A percentile compares a stretch with the other conserved stretches of the same genome.
Evolutionary conservation across 2,329 filamentous ascomycete genomes (phyloP).

Genomic region (Fusarium phyllophilum): DNA sequence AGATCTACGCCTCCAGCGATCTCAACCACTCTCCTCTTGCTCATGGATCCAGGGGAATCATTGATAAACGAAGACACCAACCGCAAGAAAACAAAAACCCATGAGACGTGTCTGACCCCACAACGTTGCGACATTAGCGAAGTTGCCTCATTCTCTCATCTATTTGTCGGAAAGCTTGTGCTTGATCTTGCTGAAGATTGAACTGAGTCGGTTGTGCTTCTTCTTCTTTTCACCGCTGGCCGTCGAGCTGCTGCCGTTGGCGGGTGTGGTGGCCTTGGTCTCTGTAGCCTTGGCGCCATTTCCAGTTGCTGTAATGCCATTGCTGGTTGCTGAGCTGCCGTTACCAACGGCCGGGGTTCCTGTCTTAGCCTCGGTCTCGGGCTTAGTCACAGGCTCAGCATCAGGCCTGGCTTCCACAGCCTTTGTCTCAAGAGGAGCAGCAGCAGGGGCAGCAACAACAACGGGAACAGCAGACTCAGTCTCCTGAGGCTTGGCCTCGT

Average conservation of each 20-base stretch:
- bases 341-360: slow-evolving; percentile 36
- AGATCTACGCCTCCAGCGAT: slow-evolving; percentile 46
- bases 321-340: slow-evolving; percentile 31
- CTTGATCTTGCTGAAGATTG: slow-evolving; percentile 69
- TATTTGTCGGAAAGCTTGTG: slow-evolving; percentile 54
- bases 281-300: slow-evolving; percentile 39
- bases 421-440: slow-evolving; percentile 25
- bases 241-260: slow-evolving; percentile 29
- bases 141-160: slow-evolving; percentile 30
- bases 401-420: slow-evolving; percentile 12
- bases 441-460: background rate
- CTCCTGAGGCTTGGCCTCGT: slow-evolving; percentile 70
- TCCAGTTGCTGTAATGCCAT: slow-evolving; percentile 26
- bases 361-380: slow-evolving; percentile 15
- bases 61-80: slow-evolving; percentile 53
- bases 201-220: slow-evolving; percentile 73
- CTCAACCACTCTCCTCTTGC: slow-evolving; percentile 46
- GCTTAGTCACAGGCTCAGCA: slow-evolving; percentile 2
- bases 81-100: slow-evolving; percentile 45
- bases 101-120: slow-evolving; percentile 39
- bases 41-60: slow-evolving; percentile 53
- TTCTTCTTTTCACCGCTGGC: slow-evolving; percentile 68
- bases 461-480: slow-evolving; percentile 1
- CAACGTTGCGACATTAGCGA: slow-evolving; percentile 41
- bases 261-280: slow-evolving; percentile 33